Base-by-base conservation (phyloP, 2,329 filamentous ascomycete species). In the Tolypocladium guangdongense region DNA sequence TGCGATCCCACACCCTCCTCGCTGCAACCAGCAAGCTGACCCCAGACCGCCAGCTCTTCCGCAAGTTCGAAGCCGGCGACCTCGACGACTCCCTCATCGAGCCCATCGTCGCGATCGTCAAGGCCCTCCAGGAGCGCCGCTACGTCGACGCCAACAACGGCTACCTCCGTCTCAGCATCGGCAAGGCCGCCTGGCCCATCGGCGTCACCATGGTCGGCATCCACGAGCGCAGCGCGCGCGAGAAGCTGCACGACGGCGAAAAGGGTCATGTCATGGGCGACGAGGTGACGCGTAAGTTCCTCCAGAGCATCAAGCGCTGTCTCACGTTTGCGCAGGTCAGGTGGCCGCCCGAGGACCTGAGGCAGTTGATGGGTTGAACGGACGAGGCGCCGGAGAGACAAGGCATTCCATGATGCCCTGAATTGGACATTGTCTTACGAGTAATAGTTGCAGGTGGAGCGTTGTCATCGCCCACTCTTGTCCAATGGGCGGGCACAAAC, bases 161-260 rank as follows among this genome's bases (percentile, higher is more conserved):
- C 0, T 99, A 99, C 69, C 75, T 99, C 56, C 80, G 89, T 52
- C 76, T 99, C 52, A 95, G 89, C 67, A 99, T 99, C 64, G 90
- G 90, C 59, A 96, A 96, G 74, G 91, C 90, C 60, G 93, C 93
- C 18, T 99, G 93, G 93, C 93, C 93, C 27, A 99, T 99, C 64
- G 93, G 93, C 71, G 93, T 99, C 39, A 99, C 93, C 68, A 99
- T 97, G 93, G 93, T 99, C 64, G 93, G 93, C 77, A 99, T 99
- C 63, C 93, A 99, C 80, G 93, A 97, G 76, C 84, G 93, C 65
- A 93, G 87, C 60, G 92, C 93, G 22, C 82, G 93, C 58, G 93
- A 99, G 73, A 99, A 99, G 73, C 74, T 99, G 55, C 91, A 97
- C 67, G 83, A 93, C 68, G 86, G 85, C 55, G 83, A 86, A 64